These are phyloP conservation scores for Salpingoeca rosetta DNA, from an alignment of 78 protist genomes.

Conservation along the genomic window DNA sequence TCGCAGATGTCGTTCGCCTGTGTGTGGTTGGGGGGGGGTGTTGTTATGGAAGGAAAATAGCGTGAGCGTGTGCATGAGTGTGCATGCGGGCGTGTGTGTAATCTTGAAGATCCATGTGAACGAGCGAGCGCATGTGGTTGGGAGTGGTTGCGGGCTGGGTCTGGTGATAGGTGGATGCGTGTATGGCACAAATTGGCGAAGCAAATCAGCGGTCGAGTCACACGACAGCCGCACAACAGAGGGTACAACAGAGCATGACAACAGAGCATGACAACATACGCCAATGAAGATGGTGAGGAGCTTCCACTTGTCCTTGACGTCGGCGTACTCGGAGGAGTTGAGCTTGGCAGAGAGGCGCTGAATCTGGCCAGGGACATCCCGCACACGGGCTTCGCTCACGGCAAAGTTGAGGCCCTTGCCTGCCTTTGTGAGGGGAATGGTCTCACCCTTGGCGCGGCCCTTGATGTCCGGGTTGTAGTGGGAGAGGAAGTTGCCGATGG, in stretches of 20 bases:
- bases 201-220: no score
- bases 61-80: no score
- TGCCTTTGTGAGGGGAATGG: not conserved
- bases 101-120: not conserved
- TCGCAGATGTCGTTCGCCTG: not conserved
- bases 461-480: no score
- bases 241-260: no score
- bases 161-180: no score
- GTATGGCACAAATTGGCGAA: no score
- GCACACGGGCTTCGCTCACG: not conserved
- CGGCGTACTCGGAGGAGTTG: not conserved
- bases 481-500: constrained; percentile 1
- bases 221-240: no score
- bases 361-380: not conserved
- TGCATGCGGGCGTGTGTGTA: not conserved
- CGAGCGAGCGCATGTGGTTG: not conserved
- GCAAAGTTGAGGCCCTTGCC: not conserved
- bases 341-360: not conserved
- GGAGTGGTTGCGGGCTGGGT: no score
- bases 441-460: not conserved
- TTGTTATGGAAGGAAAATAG: no score
- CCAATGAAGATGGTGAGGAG: not conserved
- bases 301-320: not conserved
- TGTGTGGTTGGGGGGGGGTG: no score
- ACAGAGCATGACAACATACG: no score